Conservation (phyloP, 208 protist species). For the Crithidia bombi region DNA sequence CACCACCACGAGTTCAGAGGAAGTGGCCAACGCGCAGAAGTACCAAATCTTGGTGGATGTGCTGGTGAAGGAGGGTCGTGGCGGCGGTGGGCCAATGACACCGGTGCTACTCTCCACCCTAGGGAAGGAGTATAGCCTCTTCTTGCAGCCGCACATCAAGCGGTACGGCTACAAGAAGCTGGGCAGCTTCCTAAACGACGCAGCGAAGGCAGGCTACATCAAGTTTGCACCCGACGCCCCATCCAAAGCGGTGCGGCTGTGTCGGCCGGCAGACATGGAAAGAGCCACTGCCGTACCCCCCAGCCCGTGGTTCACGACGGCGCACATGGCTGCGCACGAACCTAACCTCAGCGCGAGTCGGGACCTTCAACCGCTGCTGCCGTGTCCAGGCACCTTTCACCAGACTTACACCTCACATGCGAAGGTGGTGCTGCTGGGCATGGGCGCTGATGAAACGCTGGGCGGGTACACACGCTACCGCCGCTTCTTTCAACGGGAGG, state of each 20-base stretch:
- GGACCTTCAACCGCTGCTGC: constrained; percentile 15
- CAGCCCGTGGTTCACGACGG: constrained; percentile 64
- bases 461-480: constrained; percentile 96
- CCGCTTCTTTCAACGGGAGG: constrained; percentile 72
- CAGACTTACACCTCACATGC: constrained; percentile 57
- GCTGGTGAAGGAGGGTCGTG: constrained; percentile 66
- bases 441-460: constrained; percentile 96
- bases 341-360: background rate
- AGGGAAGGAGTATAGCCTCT: constrained; percentile 82
- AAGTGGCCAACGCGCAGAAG: constrained; percentile 21
- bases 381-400: constrained; percentile 36
- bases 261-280: constrained; percentile 50
- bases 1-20: constrained; percentile 8
- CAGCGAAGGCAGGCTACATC: constrained; percentile 62
- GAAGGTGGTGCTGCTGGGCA: constrained; percentile 92
- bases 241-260: constrained; percentile 78
- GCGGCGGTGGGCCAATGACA: constrained; percentile 42
- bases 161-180: constrained; percentile 82
- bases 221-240: constrained; percentile 65
- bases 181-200: constrained; percentile 81
- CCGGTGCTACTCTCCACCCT: constrained; percentile 87
- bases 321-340: constrained; percentile 32
- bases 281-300: constrained; percentile 54
- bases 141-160: constrained; percentile 59
- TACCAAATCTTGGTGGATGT: constrained; percentile 65